Base-by-base conservation (phyloP, 2,329 filamentous ascomycete genomes). In the Aureobasidium zeae region DNA sequence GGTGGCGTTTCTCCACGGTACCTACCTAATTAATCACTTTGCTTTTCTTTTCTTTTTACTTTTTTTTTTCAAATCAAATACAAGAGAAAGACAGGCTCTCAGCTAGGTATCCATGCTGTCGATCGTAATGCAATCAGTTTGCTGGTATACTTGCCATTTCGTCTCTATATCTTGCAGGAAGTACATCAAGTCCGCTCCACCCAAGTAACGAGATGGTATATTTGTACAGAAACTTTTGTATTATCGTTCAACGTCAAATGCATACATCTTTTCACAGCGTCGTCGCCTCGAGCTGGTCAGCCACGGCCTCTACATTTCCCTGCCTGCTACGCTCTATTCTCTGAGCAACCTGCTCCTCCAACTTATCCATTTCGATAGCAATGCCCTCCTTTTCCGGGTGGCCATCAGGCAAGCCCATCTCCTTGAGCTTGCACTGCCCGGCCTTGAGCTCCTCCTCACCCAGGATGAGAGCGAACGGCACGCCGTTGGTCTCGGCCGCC, bases 331-430 rank as follows among this genome's bases (percentile, higher is more conserved):
- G 61, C 37, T 56, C 53, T 46, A 79, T 54, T 47, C 73, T 62
- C 48, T 59, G 62, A 61, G 72, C 76, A 30, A 87, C 70, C 62
- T 86, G 81, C 10, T 67, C 61, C 2, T 79, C 75, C 57, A 88
- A 64, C 44, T 79, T 70, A 22, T 63, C 64, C 51, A 83, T 70
- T 42, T 79, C 69, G 16, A 95, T 77, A 45, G 87, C 65, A 30
- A 88, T 73, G 37, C 88, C 89, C 48, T 94, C 84, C 69, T 95
- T 94, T 62, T 94, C 86, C 0, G 86, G 81, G 70, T 95, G 84
- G 19, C 79, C 86, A 29, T 91, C 81, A 3, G 75, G 73, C 45
- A 93, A 70, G 33, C 86, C 80, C 67, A 87, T 73, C 69, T 82
- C 79, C 77, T 96, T 96, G 61, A 95, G 74, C 65, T 83, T 86